These are phyloP conservation scores for Beauveria asiatica DNA, from an alignment of 2,329 filamentous ascomycete species.

Conservation along the genomic window DNA sequence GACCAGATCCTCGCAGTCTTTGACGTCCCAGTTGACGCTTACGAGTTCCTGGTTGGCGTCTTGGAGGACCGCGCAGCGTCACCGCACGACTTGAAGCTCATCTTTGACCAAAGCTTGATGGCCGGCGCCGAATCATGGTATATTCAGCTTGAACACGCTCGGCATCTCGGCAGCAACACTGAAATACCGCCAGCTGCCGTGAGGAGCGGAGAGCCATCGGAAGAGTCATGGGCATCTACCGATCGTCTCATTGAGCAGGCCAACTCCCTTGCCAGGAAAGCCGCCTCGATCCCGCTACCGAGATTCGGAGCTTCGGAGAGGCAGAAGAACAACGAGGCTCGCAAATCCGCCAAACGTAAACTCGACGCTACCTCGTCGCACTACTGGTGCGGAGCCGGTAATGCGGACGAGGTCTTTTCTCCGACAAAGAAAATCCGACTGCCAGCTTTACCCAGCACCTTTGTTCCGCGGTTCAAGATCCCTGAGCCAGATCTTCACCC, in stretches of 20 bases:
- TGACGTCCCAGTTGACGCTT: constrained; percentile 23
- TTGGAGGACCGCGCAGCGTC: constrained; percentile 21
- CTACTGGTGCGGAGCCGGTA: not conserved
- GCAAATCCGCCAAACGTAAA: not conserved
- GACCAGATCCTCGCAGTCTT: constrained; percentile 23
- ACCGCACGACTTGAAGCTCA: constrained; percentile 18
- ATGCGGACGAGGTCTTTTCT: not conserved
- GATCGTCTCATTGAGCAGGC: constrained; percentile 22
- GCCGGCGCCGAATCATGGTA: constrained; percentile 22
- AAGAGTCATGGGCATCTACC: not conserved
- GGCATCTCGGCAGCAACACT: too few relatives aligned
- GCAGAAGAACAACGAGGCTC: not conserved
- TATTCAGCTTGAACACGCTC: not conserved
- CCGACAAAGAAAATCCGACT: not conserved
- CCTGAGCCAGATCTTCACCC: not conserved
- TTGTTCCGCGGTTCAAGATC: not conserved
- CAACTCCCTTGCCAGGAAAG: constrained; percentile 20
- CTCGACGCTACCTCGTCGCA: not conserved
- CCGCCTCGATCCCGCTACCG: constrained; percentile 11
- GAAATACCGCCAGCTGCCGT: not conserved
- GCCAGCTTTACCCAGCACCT: not conserved
- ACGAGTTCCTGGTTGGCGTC: constrained; percentile 24
- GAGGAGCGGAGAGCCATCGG: not conserved
- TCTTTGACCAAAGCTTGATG: constrained; percentile 24
- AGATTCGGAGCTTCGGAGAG: not conserved